Evolutionary conservation across 345 rosid genomes (phyloP), one percentile per base, ranked within the genome.

Genomic region (Camelina laxa): DNA sequence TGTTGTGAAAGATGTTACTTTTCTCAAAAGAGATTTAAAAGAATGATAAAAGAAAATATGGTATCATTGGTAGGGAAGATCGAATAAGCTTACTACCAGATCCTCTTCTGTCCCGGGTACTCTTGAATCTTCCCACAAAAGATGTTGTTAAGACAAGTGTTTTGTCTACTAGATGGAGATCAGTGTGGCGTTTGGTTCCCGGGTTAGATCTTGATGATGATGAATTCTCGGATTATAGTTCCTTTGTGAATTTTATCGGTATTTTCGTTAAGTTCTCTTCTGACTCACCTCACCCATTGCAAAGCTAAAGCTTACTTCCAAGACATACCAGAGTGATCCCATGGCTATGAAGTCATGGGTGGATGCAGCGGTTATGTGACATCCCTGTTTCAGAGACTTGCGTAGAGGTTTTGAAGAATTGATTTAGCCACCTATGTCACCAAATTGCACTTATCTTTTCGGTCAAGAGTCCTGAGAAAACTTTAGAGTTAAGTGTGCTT

Each of bases 121-220:
- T 65, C 45, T 49, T 7, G 4, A 49, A 33, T 65, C 58, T 65
- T 7, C 16, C 56, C 5, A 30, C 69, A 11, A 65, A 47, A 27
- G 69, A 65, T 11, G 39, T 5, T 4, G 69, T 47, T 5, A 65
- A 65, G 16, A 65, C 56, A 9, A 65, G 69, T 47, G 11, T 65
- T 30, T 65, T 65, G 13, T 65, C 59, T 7, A 19, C 9, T 4
- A 19, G 45, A 31, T 65, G 59, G 70, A 65, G 59, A 49, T 31
- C 44, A 17, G 1, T 65, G 0, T 65, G 47, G 58, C 45, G 14
- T 48, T 33, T 13, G 2, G 6, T 31, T 17, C 58, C 44, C 8
- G 27, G 6, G 7, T 33, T 33, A 7, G 70, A 65, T 5, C 41
- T 64, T 5, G 57, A 49, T 16, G 45, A 33, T 0, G 5, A 2